Base-by-base conservation (phyloP, 257 asterid species). In the Solanum acaule region DNA sequence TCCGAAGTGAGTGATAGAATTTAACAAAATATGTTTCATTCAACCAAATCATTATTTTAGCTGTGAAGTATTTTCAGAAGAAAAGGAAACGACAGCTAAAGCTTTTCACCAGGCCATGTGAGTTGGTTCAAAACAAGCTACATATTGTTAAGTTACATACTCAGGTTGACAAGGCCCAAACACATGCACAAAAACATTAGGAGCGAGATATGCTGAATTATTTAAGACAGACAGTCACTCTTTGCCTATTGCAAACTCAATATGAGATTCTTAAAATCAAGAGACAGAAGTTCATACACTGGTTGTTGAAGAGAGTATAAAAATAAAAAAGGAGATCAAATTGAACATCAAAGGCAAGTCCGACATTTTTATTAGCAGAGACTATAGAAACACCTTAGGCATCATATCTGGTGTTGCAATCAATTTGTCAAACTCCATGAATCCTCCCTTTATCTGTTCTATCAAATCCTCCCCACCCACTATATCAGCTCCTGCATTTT, bases 351-450 rank as follows among this genome's bases (percentile, higher is more conserved):
- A 3, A 72, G 86, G 85, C 44, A 40, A 56, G 59, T 63, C 83
- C 73, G 34, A 89, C 86, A 18, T 10, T 3, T 46, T 27, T 81
- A 29, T 9, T 5, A 27, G 29, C 86, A 81, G 5, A 29, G 86
- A 81, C 10, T 5, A 29, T 5, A 5, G 87, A 31, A 72, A 44
- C 84, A 97, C 99, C 99, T 97, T 97, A 85, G 98, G 98, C 99
- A 97, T 97, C 99, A 96, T 97, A 92, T 97, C 99, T 23, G 99
- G 98, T 42, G 99, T 97, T 22, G 99, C 99, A 92, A 97, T 95
- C 87, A 97, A 91, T 91, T 96, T 97, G 92, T 97, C 99, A 75
- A 97, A 97, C 76, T 94, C 98, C 99, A 96, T 96, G 91, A 94
- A 94, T 79, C 99, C 99, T 90, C 94, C 96, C 93, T 97, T 94